phyloP scores from a whole-genome alignment of 768 basidiomycete species.

The Phaeotremella skinneri region DNA sequence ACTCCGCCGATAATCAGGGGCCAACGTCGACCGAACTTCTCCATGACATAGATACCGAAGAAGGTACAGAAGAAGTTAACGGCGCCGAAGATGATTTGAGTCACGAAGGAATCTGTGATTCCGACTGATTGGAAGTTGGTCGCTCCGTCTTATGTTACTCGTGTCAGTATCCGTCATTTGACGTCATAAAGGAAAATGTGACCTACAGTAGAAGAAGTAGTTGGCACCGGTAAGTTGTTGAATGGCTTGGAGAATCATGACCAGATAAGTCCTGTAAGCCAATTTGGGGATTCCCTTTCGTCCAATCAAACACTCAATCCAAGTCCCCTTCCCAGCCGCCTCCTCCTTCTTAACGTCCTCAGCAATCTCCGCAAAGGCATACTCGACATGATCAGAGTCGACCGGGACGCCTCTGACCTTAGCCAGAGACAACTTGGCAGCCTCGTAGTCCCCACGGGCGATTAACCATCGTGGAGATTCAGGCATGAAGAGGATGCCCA shows the following conservation, averaged over 20 bases:
- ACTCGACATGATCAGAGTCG: slow-evolving; percentile 33
- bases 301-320: slow-evolving; percentile 66
- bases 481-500: slow-evolving; percentile 40
- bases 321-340: slow-evolving; percentile 55
- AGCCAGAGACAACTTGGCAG: slow-evolving; percentile 4
- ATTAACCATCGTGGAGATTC: slow-evolving; percentile 39
- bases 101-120: slow-evolving; percentile 64
- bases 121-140: slow-evolving; percentile 69
- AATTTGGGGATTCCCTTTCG: slow-evolving; percentile 56
- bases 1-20: slow-evolving; percentile 68
- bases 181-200: slow-evolving; percentile 57
- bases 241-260: slow-evolving; percentile 66
- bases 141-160: slow-evolving; percentile 53
- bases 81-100: slow-evolving; percentile 71
- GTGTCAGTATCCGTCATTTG: too few relatives aligned
- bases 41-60: slow-evolving; percentile 70
- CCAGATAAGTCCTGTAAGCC: slow-evolving; percentile 60
- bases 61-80: slow-evolving; percentile 73
- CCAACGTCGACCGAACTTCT: slow-evolving; percentile 65
- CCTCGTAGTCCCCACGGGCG: slow-evolving; percentile 3
- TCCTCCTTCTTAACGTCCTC: slow-evolving; percentile 59
- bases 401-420: slow-evolving; percentile 1
- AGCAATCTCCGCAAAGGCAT: slow-evolving; percentile 58
- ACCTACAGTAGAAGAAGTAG: slow-evolving; percentile 14
- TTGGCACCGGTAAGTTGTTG: slow-evolving; percentile 61